Base-by-base conservation (phyloP, 1,284 basidiomycete species). In the Ustilago trichophora region DNA sequence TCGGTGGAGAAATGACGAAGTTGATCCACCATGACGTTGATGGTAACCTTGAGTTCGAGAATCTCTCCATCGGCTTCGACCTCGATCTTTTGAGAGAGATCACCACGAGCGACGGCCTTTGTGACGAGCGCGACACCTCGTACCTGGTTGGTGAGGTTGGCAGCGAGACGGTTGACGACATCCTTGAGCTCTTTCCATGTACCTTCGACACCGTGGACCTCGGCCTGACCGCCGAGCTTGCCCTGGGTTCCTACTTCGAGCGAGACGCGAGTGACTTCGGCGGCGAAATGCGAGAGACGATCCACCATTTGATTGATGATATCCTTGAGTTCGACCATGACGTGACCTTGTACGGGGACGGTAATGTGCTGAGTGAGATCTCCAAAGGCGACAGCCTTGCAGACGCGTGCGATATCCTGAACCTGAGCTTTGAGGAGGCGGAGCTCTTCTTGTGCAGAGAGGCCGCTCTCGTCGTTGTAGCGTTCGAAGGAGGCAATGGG, bases 11-110 rank as follows among this genome's bases (percentile, higher is more conserved):
- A 98, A 84, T 55, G 91, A 87, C 94, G 87, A 31, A 98, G 85
- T 76, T 91, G 85, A 66, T 93, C 89, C 42, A 85, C 93, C 96
- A 97, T 98, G 82, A 91, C 91, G 80, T 98, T 98, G 82, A 99
- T 93, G 31, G 93, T 98, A 64, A 94, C 93, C 84, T 98, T 98
- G 78, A 98, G 85, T 83, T 98, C 95, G 48, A 97, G 85, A 51
- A 98, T 97, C 83, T 98, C 96, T 33, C 96, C 95, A 36, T 90
- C 88, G 2, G 95, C 95, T 77, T 96, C 91, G 74, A 99, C 94
- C 53, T 95, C 92, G 73, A 98, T 98, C 80, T 96, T 93, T 80
- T 95, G 92, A 29, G 89, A 91, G 67, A 98, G 84, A 84, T 99
- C 96, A 42, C 96, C 96, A 59, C 90, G 85, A 0, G 96, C 94